Base-by-base conservation (phyloP, 148 eudicot genomes). In the Selenicereus undatus region DNA sequence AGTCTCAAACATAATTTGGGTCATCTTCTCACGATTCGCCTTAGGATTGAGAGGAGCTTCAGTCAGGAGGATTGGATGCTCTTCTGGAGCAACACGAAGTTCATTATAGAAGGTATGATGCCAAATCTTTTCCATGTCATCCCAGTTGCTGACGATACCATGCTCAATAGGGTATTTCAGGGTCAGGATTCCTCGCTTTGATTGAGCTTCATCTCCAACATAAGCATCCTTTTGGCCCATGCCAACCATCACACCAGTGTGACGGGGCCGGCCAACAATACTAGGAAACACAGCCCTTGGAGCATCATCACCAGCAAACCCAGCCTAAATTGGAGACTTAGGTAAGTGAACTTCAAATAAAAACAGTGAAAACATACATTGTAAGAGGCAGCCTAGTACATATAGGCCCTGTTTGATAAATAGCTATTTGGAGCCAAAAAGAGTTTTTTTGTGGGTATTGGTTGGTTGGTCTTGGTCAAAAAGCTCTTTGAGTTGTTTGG, bases 211-310 rank as follows among this genome's bases (percentile, higher is more conserved):
- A 36, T 89, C 91, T 69, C 91, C 91, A 27, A 89, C 91, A 71
- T 89, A 89, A 36, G 91, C 91, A 81, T 89, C 91, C 80, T 89
- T 89, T 60, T 89, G 91, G 71, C 91, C 91, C 91, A 89, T 89
- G 14, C 91, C 91, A 54, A 89, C 91, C 91, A 89, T 89, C 74
- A 89, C 91, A 76, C 91, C 91, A 71, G 91, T 89, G 81, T 89
- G 91, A 54, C 91, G 89, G 18, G 91, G 91, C 48, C 91, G 84
- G 10, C 91, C 91, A 71, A 89, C 91, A 58, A 89, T 89, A 39
- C 91, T 89, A n/a, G 91, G 91, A 81, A 89, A 89, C n/a, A 89
- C 91, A 64, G 91, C 91, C 82, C 91, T 89, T 35, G 91, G 91
- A 85, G 91, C 91, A 85, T 89, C 91, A 83, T 89, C 91, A 78